Evolutionary conservation across 163 green algal species (phyloP), one percentile per base, ranked within the genome.

Genomic region (Smithsoniella earleae): DNA sequence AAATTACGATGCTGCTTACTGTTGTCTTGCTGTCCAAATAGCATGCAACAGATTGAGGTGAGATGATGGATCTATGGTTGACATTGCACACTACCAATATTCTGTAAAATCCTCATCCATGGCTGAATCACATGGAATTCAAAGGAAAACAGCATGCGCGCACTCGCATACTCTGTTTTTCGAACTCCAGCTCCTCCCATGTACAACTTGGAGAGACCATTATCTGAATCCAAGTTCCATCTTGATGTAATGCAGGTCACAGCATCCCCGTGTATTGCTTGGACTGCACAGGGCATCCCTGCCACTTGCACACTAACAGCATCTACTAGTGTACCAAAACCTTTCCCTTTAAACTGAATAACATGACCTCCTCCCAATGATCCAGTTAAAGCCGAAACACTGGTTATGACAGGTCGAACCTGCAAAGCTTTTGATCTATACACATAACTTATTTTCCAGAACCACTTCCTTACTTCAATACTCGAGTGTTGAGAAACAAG

Each of bases 311-410:
- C 25, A n/a, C 0, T 1, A 4, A 69, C 34, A 16, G 58, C 6
- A 38, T 38, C 25, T 38, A 25, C 22, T 34, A 40, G 8, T 3
- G 31, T 34, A n/a, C 58, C 58, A 34, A 69, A 69, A 25, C 58
- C 58, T 33, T 31, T 30, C 20, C 58, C 58, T n/a, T 34, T 5
- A 16, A 69, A 8, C 18, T 69, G 25, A 16, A 69, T 33, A 1
- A 38, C 25, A n/a, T 69, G 58, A 38, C 58, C 58, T 69, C 58
- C 58, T 43, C 30, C 58, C 18, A 69, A 6, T 22, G 58, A 69
- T 0, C 58, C 25, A 13, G 27, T 31, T 33, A 1, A 4, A n/a
- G 34, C 27, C 16, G 31, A n/a, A 22, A 69, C 58, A 38, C n/a
- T 43, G 22, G 40, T 31, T 5, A 69, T 34, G 3, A 36, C 58